Conservation (phyloP, 164 flowering plant genomes). For the Dillenia suffruticosa region DNA sequence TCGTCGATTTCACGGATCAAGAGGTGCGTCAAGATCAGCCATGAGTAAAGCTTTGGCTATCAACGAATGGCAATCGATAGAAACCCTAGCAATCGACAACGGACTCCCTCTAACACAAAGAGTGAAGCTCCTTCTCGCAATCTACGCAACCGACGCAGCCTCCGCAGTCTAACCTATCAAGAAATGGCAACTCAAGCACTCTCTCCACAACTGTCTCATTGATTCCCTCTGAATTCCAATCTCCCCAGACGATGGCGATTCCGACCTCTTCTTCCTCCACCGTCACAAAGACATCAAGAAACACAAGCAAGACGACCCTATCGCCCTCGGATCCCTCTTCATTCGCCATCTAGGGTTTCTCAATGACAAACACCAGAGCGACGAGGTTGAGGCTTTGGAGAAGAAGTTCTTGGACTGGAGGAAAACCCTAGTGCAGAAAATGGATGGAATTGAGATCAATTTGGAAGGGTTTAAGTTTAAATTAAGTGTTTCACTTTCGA, state of each 20-base stretch:
- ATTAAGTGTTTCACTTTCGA: conserved; percentile 48
- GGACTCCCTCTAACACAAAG: conserved; percentile 68
- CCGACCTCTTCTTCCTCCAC: conserved; percentile 37
- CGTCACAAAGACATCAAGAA: conserved; percentile 64
- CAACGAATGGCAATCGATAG: too few species aligned
- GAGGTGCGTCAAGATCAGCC: too few species aligned
- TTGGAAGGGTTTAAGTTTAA: conserved; percentile 64
- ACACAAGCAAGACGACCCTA: conserved; percentile 82
- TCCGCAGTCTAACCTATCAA: conserved; percentile 61
- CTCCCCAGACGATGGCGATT: conserved; percentile 56
- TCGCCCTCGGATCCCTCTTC: conserved; percentile 58
- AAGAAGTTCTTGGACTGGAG: conserved; percentile 71
- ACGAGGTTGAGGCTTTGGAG: conserved; percentile 32
- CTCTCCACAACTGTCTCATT: conserved; percentile 62
- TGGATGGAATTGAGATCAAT: conserved; percentile 82
- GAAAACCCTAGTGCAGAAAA: conserved; percentile 36
- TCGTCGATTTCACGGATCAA: too few species aligned
- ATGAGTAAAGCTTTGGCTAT: too few species aligned
- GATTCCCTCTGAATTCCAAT: conserved; percentile 36
- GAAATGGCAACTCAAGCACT: conserved; percentile 73
- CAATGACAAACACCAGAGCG: conserved; percentile 14
- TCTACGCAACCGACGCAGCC: conserved; percentile 44
- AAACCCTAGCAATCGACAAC: conserved; percentile 54
- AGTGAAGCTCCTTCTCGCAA: conserved; percentile 54
- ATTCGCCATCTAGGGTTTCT: conserved; percentile 71